Evolutionary conservation across 192 early-diverging fungal species (phyloP), one percentile per base, ranked within the genome.

Genomic region (Backusella mclennaniae): DNA sequence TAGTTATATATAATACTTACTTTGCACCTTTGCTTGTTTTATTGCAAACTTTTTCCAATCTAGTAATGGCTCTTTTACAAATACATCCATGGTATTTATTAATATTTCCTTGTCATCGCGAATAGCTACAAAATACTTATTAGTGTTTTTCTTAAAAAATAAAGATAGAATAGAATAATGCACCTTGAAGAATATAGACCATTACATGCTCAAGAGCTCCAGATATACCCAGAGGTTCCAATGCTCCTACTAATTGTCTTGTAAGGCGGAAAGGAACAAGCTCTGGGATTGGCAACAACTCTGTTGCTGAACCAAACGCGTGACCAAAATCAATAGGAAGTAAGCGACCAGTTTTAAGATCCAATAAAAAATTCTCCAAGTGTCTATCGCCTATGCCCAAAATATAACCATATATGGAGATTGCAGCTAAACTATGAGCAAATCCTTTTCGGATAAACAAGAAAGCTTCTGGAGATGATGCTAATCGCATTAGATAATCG

Each of bases 331-430:
- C 94, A 76, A 95, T 95, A 0, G 89, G 87, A 21, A 95, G 85
- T 19, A 95, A 75, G 35, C 86, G 83, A 14, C 94, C 93, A 31
- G 81, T 91, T 56, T 84, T 88, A 76, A 89, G 77, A 67, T 94
- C 89, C 17, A 95, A 69, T 73, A 95, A 78, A 75, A 93, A 91
- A 75, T 95, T 95, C 42, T 95, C 94, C 69, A 91, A 74, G 72
- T 95, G 94, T 29, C 94, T 86, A 85, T 95, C 94, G 3, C 94
- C 94, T 74, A 95, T 95, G 84, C 89, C 93, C 21, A 94, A 84
- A 0, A 94, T 74, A 74, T 94, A 94, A 1, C 89, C 91, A 77
- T 89, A 90, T 71, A 94, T 88, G 67, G 83, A 90, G 39, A 95
- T 86, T 1, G 90, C 86, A 7, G 91, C 90, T 39, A 94, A 77